Evolutionary conservation across 345 rosid species (phyloP), one percentile per base, ranked within the genome.

Genomic region (Cardamine occulta): DNA sequence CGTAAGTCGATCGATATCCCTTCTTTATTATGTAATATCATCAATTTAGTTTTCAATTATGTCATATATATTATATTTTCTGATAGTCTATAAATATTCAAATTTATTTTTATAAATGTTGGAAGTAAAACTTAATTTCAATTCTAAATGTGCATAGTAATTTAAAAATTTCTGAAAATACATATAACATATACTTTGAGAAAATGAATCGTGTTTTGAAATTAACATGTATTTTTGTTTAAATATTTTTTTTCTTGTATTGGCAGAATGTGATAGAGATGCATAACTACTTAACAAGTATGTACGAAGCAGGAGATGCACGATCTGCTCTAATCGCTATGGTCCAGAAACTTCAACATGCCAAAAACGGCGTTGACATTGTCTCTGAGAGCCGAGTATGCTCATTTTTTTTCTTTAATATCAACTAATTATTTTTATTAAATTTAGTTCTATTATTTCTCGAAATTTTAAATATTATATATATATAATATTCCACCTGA

Each of bases 271-370:
- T 95, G n/a, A 92, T 95, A 54, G 97, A 92, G 61, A 92, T 95
- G 99, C 99, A 95, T 80, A 95, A 95, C 81, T 95, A 92, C 83
- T 84, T 95, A 75, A 90, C 98, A 19, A 91, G 99, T 66, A 90
- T 95, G 53, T 92, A 95, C 39, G 99, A 90, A 81, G 93, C 88
- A 82, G 99, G 99, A 79, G 99, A 95, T 80, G 99, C 97, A 6
- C 81, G 99, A 73, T 95, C 97, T 26, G 99, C 99, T 2, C 91
- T 95, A 21, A 92, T 92, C 3, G 90, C 85, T 53, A 95, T 92
- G 99, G 93, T 90, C 7, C 97, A 95, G 78, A 89, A 88, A 71
- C 86, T 95, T 65, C 99, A 92, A 73, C 97, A 90, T 74, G 97
- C 97, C 15, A 92, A 89, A 87, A 87, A 95, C 66, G 99, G 98